Evolutionary conservation across 345 rosid species (phyloP), one percentile per base, ranked within the genome.

Genomic region (Camelina hispida): DNA sequence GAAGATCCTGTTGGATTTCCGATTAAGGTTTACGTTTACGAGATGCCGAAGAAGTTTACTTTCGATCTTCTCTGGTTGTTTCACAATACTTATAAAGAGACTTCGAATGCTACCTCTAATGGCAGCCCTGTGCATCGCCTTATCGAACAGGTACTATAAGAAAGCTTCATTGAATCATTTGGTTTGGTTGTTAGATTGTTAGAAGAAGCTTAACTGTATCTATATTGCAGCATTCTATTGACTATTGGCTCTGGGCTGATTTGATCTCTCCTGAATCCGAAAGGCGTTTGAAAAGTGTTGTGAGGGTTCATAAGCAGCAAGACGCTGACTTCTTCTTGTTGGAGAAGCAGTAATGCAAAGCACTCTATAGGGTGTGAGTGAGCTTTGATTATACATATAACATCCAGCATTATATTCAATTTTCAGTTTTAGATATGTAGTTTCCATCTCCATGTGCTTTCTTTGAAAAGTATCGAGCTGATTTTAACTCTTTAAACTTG

Each of bases 241-340:
- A 93, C 81, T 96, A 90, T 71, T 96, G 98, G 99, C 88, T 96
- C 17, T 96, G 99, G 97, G 96, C 83, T 64, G 98, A 96, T 84
- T 73, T 95, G 72, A 85, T 90, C 59, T 88, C 93, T 22, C 97
- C 88, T 1, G 86, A 85, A 54, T 87, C 93, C 2, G 89, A 90
- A 64, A 86, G 99, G 81, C 87, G 82, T 42, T 72, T 92, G 84
- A 89, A 90, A 66, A 90, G 81, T 77, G 98, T 92, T 1, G 87
- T 86, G n/a, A 85, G 97, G 69, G 99, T 92, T 47, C 66, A 77
- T 52, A 77, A 51, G 76, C 97, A 90, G 84, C 89, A 87, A 74
- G 98, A 89, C 4, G 99, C 99, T 0, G 97, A 95, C 79, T 95
- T 90, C 75, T 95, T 95, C 90, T 84, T 92, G 79, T 15, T 92